Evolutionary conservation across 2,329 filamentous ascomycete species (phyloP).

Genomic region (Aspergillus neotritici): DNA sequence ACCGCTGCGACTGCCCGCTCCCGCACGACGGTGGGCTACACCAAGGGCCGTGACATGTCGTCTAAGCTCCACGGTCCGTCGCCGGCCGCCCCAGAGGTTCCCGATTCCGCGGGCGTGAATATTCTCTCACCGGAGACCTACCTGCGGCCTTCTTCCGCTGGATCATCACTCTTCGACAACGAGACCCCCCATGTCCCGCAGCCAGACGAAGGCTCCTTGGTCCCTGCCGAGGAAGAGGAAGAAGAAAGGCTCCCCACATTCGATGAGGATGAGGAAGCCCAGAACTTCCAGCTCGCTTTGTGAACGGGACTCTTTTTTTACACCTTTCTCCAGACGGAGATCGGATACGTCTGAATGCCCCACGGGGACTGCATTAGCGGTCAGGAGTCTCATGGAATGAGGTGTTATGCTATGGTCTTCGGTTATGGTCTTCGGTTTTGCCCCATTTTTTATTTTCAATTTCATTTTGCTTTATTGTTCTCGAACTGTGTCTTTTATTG

Average conservation of each 20-base stretch:
- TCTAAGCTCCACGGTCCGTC: conserved; percentile 25
- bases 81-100: conserved; percentile 17
- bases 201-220: conserved; percentile 28
- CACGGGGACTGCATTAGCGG: no score
- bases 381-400: no score
- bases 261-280: conserved; percentile 36
- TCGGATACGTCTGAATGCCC: no score
- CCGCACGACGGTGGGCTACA: conserved; percentile 78
- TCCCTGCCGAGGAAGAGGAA: conserved; percentile 22
- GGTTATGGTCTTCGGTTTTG: no score
- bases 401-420: no score
- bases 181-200: conserved; percentile 39
- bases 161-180: conserved; percentile 37
- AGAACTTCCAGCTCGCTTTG: conserved; percentile 38
- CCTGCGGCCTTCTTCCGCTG: conserved; percentile 33
- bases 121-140: conserved; percentile 40
- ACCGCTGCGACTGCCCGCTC: conserved; percentile 62
- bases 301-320: conserved; percentile 13
- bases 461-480: no score
- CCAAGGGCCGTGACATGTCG: conserved; percentile 58
- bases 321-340: not conserved
- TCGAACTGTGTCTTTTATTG: no score
- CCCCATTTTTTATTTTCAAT: no score
- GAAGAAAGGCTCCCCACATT: conserved; percentile 25
- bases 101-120: conserved; percentile 15